phyloP scores from a whole-genome alignment of 139 green algal species.

The Bryopsis sp. region DNA sequence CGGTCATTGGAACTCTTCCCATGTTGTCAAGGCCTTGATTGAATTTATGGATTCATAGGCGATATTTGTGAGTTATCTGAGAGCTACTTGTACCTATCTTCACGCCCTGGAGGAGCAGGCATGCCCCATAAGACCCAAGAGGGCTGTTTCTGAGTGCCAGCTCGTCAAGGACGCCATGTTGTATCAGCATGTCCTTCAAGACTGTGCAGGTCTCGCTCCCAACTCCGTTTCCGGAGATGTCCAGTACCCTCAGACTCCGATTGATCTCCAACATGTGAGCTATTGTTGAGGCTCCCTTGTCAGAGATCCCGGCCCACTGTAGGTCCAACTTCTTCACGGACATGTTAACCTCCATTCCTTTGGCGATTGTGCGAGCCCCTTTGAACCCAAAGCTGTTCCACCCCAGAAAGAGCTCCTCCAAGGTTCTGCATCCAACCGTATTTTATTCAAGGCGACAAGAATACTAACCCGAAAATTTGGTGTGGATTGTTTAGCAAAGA shows the following conservation, averaged over 20 bases:
- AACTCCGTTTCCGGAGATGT: slow-evolving; percentile 18
- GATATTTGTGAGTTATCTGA: not conserved
- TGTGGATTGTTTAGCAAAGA: too few species aligned
- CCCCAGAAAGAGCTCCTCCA: not conserved
- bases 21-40: too few species aligned
- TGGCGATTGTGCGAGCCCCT: not conserved
- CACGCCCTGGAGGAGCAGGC: not conserved
- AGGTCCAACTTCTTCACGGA: not conserved
- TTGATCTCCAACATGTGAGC: slow-evolving; percentile 13
- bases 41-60: too few species aligned
- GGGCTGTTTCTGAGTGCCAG: slow-evolving; percentile 10
- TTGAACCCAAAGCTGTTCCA: slow-evolving; percentile 7
- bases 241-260: not conserved
- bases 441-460: not conserved
- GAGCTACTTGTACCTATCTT: not conserved
- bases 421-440: too few species aligned
- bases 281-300: slow-evolving; percentile 13
- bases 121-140: slow-evolving; percentile 12
- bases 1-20: too few species aligned
- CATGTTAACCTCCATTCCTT: slow-evolving; percentile 19
- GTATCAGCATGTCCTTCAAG: too few species aligned
- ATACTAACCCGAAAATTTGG: too few species aligned
- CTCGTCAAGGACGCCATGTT: not conserved
- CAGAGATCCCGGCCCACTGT: slow-evolving; percentile 12
- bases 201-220: not conserved